Evolutionary conservation across 768 basidiomycete genomes (phyloP).

Genomic region (Pulveroboletus sp.): DNA sequence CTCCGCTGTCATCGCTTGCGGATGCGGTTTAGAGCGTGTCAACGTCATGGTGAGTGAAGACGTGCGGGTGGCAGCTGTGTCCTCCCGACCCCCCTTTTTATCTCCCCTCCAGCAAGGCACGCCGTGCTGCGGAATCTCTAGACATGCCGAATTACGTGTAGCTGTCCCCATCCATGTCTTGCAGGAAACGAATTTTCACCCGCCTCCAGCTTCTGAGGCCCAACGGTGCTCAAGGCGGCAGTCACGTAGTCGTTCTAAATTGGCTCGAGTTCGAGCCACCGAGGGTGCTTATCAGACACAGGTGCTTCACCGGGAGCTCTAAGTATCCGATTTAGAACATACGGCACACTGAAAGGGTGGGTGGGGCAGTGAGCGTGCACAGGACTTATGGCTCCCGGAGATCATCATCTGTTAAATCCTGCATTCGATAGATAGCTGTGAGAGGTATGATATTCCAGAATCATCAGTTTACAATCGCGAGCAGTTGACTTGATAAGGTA

Average conservation of each 20-base stretch:
- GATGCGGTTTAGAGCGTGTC: neutral
- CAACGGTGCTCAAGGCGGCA: neutral
- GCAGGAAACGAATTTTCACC: neutral
- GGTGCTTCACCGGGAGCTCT: neutral
- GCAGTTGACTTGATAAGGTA: neutral
- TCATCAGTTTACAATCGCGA: neutral
- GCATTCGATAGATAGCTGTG: neutral
- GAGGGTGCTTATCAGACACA: neutral
- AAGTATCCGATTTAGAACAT: neutral
- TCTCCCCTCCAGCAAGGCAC: neutral
- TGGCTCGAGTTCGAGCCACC: no score
- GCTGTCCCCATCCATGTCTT: neutral
- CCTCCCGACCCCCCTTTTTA: conserved; percentile 3
- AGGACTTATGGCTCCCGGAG: neutral
- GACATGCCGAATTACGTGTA: neutral
- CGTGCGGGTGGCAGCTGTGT: neutral
- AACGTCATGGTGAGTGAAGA: conserved; percentile 1
- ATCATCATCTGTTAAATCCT: neutral
- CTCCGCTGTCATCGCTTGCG: neutral
- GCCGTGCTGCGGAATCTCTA: neutral
- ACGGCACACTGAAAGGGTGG: neutral
- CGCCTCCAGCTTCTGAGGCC: neutral
- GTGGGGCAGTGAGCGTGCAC: no score
- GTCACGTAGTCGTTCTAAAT: no score
- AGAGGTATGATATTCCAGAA: neutral